These are phyloP conservation scores for Cyclotella distinguenda DNA, from an alignment of 108 stramenopile genomes.

Conservation along the genomic window DNA sequence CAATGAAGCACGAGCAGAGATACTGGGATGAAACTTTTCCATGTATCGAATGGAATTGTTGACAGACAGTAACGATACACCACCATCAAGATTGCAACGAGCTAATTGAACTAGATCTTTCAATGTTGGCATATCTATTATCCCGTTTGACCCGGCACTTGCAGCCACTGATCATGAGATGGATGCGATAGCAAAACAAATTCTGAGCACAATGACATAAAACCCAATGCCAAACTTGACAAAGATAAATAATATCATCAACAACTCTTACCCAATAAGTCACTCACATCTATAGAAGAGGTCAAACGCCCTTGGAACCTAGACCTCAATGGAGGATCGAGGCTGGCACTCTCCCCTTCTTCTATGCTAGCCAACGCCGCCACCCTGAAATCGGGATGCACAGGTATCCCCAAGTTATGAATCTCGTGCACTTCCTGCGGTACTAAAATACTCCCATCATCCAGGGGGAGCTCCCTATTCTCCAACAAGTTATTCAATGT, in stretches of 20 bases:
- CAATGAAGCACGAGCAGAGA: constrained; percentile 31
- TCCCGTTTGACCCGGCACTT: constrained; percentile 28
- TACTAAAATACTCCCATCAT: constrained; percentile 68
- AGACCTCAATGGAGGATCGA: constrained; percentile 85
- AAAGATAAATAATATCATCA: background rate
- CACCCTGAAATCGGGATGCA: constrained; percentile 81
- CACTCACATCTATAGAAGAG: constrained; percentile 26
- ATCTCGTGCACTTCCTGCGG: constrained; percentile 18
- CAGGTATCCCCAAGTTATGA: constrained; percentile 34
- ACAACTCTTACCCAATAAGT: constrained; percentile 27
- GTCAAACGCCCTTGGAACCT: constrained; percentile 64
- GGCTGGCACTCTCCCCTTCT: constrained; percentile 47
- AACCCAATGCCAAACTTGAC: no score
- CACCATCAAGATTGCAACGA: constrained; percentile 17
- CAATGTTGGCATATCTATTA: constrained; percentile 15
- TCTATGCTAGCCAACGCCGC: constrained; percentile 60
- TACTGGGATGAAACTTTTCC: constrained; percentile 20
- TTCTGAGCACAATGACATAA: background rate
- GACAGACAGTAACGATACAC: constrained; percentile 36
- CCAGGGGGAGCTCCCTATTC: constrained; percentile 79
- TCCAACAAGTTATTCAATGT: constrained; percentile 87
- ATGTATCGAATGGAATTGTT: constrained; percentile 41
- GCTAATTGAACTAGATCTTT: constrained; percentile 32
- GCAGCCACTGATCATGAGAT: constrained; percentile 9
- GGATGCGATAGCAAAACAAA: no score